These are phyloP conservation scores for Epichloe hybrida DNA, from an alignment of 2,329 filamentous ascomycete genomes.

Conservation along the genomic window DNA sequence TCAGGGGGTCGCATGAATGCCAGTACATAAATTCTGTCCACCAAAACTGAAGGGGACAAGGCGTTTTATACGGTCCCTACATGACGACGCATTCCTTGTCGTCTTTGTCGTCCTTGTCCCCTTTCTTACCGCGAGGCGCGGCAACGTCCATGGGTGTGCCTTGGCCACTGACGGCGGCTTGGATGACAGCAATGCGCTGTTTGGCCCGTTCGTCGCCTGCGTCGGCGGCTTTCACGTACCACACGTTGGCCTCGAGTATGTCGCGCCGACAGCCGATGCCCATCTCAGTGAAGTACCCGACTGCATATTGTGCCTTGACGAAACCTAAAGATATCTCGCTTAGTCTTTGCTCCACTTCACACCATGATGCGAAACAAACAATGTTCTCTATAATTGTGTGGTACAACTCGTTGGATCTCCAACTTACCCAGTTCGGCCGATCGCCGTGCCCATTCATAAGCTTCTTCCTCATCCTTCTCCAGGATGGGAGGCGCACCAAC, in stretches of 20 bases:
- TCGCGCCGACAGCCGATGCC: slow-evolving; percentile 91
- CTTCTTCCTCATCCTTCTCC: slow-evolving; percentile 90
- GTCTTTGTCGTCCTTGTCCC: slow-evolving; percentile 34
- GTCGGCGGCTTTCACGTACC: slow-evolving; percentile 94
- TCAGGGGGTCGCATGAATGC: not conserved
- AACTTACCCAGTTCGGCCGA: slow-evolving; percentile 71
- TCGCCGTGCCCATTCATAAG: slow-evolving; percentile 86
- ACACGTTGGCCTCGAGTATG: slow-evolving; percentile 91
- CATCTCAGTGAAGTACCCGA: slow-evolving; percentile 97
- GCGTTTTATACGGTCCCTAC: slow-evolving; percentile 18
- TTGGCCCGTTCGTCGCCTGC: slow-evolving; percentile 82
- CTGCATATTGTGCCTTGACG: slow-evolving; percentile 75
- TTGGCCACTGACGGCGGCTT: slow-evolving; percentile 56
- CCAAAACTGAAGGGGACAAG: not conserved
- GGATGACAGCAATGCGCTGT: slow-evolving; percentile 74
- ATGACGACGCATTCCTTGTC: slow-evolving; percentile 47
- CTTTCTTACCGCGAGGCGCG: slow-evolving; percentile 39
- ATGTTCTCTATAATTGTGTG: no score
- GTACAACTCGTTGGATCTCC: no score
- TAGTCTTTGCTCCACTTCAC: not conserved
- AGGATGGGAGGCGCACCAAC: slow-evolving; percentile 84
- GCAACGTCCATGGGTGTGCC: slow-evolving; percentile 43
- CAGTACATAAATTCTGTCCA: not conserved
- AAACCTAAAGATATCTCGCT: slow-evolving; percentile 32
- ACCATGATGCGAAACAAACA: not conserved